phyloP scores from a whole-genome alignment of 1,284 basidiomycete species.

The Apiotrichum veenhuisii region DNA sequence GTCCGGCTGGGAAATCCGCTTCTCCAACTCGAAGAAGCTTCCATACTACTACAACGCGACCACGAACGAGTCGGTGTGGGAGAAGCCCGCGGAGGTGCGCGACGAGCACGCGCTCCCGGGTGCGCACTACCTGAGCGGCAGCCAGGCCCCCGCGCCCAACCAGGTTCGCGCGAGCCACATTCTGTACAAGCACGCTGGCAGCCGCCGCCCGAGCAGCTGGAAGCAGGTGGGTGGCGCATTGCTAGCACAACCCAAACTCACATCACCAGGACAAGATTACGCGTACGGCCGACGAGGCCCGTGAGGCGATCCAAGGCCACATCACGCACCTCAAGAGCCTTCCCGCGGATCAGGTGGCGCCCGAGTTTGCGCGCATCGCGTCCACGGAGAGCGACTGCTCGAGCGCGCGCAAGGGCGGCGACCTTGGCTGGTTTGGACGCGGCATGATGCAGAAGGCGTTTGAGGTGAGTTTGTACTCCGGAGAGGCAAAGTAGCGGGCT shows the following conservation, averaged over 20 bases:
- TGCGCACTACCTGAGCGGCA: conserved; percentile 52
- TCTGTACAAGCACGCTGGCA: conserved; percentile 84
- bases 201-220: conserved; percentile 85
- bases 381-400: conserved; percentile 77
- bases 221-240: conserved; percentile 65
- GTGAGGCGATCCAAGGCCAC: conserved; percentile 66
- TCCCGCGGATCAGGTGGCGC: conserved; percentile 51
- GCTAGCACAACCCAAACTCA: background rate
- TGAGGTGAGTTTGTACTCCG: no score
- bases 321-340: conserved; percentile 37
- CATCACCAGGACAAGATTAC: conserved; percentile 68
- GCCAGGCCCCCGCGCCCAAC: background rate
- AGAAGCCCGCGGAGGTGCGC: conserved; percentile 65
- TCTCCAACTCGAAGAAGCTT: conserved; percentile 71
- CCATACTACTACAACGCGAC: conserved; percentile 85
- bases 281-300: conserved; percentile 81
- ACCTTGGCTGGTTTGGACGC: conserved; percentile 78
- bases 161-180: conserved; percentile 92
- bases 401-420: conserved; percentile 72
- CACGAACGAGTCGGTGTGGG: conserved; percentile 77
- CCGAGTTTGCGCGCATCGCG: conserved; percentile 73
- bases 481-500: no score
- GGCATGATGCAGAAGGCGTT: conserved; percentile 98
- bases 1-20: conserved; percentile 68
- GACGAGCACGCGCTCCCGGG: conserved; percentile 71